Base-by-base conservation (phyloP, 169 alveolate species). In the Plasmodium inui region DNA sequence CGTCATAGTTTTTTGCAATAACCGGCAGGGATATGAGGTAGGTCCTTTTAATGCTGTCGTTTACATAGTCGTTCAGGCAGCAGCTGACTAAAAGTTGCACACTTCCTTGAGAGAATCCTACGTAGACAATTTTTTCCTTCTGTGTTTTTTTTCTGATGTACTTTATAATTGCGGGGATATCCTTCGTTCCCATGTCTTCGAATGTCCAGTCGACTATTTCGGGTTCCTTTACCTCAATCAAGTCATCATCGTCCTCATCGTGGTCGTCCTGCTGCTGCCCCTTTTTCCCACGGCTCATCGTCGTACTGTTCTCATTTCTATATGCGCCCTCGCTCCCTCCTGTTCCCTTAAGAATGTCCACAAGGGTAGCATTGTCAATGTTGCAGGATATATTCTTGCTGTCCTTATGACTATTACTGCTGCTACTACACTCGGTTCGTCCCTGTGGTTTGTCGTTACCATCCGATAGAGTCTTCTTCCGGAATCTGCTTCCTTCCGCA, bases 51-150 rank as follows among this genome's bases (percentile, higher is more conserved):
- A 86, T 86, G 44, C 93, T 86, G 5, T 55, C 55, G 14, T 78
- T 74, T 19, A 86, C 86, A 34, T 74, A 86, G 5, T 26, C 78
- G 41, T 74, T 86, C 67, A 86, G 12, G 19, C 83, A 86, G 1
- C 73, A 74, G 41, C 93, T 19, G 5, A 86, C n/a, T 26, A 86
- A 19, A 14, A 86, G 28, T 30, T 74, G 85, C 8, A 86, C 41
- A 86, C 86, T 74, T 5, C 93, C 93, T 76, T 86, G 93, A 9
- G 93, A 86, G 22, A 86, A 86, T 6, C 93, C 93, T 22, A 86
- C 55, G 76, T 74, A 86, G 12, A 39, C 80, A 34, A 86, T 86
- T 86, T 86, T 74, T 17, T 86, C 93, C 41, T n/a, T 74, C 67
- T 86, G 22, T 34, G 93, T 86, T 86, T 86, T 34, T 0, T 19